Percentiles rank a stretch among this genome's conserved stretches.
Evolutionary conservation across 1,139 yeast species (phyloP).

Genomic region (Yamadazyma trypodendri): DNA sequence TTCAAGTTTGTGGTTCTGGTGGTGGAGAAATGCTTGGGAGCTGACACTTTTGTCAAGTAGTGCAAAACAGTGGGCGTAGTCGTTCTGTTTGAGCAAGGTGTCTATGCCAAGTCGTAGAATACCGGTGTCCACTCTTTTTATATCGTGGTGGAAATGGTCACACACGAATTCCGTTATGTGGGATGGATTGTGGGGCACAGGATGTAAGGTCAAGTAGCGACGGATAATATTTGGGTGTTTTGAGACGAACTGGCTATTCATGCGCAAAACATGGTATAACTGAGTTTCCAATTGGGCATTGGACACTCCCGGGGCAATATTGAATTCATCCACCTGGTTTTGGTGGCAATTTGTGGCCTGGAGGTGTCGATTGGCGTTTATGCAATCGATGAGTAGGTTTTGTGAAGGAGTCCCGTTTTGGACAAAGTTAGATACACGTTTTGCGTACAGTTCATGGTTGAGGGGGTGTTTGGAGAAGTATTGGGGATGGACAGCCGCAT

Average conservation of each 20-base stretch:
- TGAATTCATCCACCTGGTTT: neutral
- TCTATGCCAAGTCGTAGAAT: constrained; percentile 20
- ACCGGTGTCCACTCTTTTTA: constrained; percentile 7
- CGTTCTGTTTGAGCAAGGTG: constrained; percentile 27
- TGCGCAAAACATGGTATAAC: neutral
- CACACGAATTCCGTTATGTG: constrained; percentile 17
- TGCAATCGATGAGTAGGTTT: constrained; percentile 24
- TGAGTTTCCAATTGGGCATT: constrained; percentile 2
- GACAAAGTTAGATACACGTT: too few species aligned
- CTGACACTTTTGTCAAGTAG: constrained; percentile 24
- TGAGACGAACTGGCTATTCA: neutral
- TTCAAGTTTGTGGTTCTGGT: neutral
- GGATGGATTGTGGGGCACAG: constrained; percentile 21
- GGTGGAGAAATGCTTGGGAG: too few species aligned
- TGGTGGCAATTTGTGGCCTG: constrained; percentile 3
- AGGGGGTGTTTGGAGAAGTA: constrained; percentile 24
- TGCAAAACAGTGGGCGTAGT: constrained; percentile 33
- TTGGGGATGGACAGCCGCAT: too few species aligned
- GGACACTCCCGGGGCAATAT: neutral
- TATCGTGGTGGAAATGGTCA: constrained; percentile 11
- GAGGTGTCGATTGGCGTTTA: constrained; percentile 24
- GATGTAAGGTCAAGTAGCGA: constrained; percentile 21
- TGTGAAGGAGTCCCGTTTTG: too few species aligned
- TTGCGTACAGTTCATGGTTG: constrained; percentile 26
- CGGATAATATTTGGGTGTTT: constrained; percentile 9